phyloP scores from a whole-genome alignment of 2,329 filamentous ascomycete genomes.

The Verticillium longisporum region DNA sequence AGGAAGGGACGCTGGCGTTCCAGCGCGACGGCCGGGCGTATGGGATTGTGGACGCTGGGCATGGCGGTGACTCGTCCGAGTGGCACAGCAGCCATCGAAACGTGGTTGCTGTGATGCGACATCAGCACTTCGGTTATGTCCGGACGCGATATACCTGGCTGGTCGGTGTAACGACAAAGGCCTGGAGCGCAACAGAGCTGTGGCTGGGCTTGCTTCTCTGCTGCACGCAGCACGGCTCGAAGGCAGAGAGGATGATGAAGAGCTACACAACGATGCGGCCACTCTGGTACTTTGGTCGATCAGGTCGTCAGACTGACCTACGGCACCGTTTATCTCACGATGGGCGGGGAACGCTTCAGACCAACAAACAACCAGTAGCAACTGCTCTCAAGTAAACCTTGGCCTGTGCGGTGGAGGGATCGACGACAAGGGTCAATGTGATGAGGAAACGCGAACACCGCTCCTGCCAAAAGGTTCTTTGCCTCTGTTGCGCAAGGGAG shows the following conservation, averaged over 20 bases:
- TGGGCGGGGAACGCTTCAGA: background rate
- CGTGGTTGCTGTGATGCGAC: background rate
- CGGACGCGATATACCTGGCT: background rate
- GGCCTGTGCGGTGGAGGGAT: background rate
- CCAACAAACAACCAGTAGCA: background rate
- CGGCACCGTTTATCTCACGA: background rate
- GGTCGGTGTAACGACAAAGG: background rate
- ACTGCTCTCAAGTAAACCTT: background rate
- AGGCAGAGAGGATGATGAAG: background rate
- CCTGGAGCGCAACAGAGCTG: background rate
- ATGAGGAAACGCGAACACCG: background rate
- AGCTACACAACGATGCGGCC: background rate
- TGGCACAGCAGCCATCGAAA: background rate
- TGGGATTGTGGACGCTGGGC: background rate
- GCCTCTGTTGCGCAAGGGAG: background rate
- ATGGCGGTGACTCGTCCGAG: background rate
- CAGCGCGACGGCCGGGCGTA: background rate
- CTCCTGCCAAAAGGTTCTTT: background rate
- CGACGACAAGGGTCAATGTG: background rate
- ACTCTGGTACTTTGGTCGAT: background rate
- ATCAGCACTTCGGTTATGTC: background rate
- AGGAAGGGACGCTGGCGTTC: background rate
- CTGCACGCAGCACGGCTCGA: background rate
- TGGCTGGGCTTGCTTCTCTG: background rate
- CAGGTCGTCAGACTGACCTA: background rate